Evolutionary conservation across 345 rosid species (phyloP), one percentile per base, ranked within the genome.

Genomic region (Trapa bicornis): DNA sequence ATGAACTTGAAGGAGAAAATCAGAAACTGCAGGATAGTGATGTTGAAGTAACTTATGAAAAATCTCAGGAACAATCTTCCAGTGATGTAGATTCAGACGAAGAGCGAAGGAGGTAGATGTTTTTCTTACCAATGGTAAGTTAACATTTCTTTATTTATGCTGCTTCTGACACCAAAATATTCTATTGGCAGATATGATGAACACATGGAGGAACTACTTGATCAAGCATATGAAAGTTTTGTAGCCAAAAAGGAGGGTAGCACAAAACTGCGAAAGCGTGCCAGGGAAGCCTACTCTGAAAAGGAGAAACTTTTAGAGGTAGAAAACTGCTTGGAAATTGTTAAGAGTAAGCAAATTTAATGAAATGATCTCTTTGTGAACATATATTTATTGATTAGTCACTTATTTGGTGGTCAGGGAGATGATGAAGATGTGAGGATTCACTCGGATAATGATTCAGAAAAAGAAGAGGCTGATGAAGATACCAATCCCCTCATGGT

Each of bases 401-500:
- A 33, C 37, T 41, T 32, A n/a, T 37, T 64, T 48, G 41, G 60
- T 72, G 47, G 69, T 67, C 82, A 92, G 98, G 96, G 68, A 6
- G 83, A 76, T 71, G 92, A 76, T 43, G 80, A 69, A 52, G 82
- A 76, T 65, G 80, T 80, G 66, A 66, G 54, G 47, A 73, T 77
- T 70, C 77, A 77, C 22, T 68, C 80, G 2, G 96, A 82, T 77
- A 78, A 87, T 62, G 92, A 86, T 70, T 94, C 90, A 3, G 97
- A 91, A 70, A 75, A 82, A 80, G 84, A 83, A 1, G 79, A 61
- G 37, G 81, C 66, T 57, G 85, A 79, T 77, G 77, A 67, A 42
- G 99, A 87, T 71, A 86, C 80, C 65, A 91, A 94, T 81, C 99
- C 99, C 67, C 91, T 94, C 6, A 6, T 91, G 80, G 86, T 87